Percentiles rank a stretch among this genome's conserved stretches.
phyloP scores from a whole-genome alignment of 1,139 yeast genomes.

The Candida tropicalis region DNA sequence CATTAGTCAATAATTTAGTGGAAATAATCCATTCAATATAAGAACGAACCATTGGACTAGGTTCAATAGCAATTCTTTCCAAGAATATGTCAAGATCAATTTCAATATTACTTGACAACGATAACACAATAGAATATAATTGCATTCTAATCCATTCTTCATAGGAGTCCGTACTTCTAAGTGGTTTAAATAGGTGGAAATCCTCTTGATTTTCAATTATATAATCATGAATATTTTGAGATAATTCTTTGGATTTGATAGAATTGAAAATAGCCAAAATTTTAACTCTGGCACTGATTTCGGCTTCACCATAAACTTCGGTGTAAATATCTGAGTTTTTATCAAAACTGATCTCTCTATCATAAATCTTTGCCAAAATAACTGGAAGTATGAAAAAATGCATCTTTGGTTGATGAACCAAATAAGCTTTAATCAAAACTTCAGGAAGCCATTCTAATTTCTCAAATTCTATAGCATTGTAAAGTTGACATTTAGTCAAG shows the following conservation, averaged over 20 bases:
- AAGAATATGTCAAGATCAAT: conserved; percentile 26
- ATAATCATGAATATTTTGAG: conserved; percentile 40
- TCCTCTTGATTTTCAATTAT: conserved; percentile 41
- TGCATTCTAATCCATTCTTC: conserved; percentile 71
- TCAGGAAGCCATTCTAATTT: conserved; percentile 54
- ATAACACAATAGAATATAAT: conserved; percentile 54
- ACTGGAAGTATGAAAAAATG: conserved; percentile 64
- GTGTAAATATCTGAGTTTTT: conserved; percentile 42
- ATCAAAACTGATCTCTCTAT: conserved; percentile 30
- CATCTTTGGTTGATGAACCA: conserved; percentile 55
- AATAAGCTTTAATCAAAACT: conserved; percentile 49
- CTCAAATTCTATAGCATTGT: conserved; percentile 33
- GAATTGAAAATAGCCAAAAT: conserved; percentile 49
- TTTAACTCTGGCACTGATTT: conserved; percentile 55
- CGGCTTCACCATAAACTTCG: conserved; percentile 60
- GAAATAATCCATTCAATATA: conserved; percentile 82
- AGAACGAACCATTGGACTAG: conserved; percentile 75
- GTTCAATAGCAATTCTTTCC: conserved; percentile 47
- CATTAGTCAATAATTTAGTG: conserved; percentile 27
- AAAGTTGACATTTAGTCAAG: conserved; percentile 44
- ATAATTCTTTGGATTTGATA: conserved; percentile 34
- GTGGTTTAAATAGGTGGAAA: conserved; percentile 49
- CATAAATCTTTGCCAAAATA: conserved; percentile 54
- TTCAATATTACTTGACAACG: conserved; percentile 31
- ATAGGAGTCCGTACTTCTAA: conserved; percentile 60